Evolutionary conservation across 2,329 filamentous ascomycete species (phyloP), one percentile per base, ranked within the genome.

Genomic region (Alternaria longipes): DNA sequence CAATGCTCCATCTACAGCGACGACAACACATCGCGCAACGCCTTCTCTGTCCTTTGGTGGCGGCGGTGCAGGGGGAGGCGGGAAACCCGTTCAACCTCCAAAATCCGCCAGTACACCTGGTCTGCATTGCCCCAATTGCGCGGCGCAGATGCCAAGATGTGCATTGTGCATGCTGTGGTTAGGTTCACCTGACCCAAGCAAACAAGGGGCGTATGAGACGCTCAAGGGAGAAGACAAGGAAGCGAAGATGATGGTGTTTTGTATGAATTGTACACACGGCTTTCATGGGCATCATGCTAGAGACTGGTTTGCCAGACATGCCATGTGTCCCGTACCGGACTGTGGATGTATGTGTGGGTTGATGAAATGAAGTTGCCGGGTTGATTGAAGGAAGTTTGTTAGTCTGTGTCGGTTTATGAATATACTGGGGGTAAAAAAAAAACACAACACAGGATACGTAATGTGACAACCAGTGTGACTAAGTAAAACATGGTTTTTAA

Each of bases 261-360:
- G 88, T 69, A 85, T 87, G 66, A 84, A 81, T 60, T 90, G 88
- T 72, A 85, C 85, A 66, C 88, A 90, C 79, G 87, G 86, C 1
- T 88, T 85, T 66, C 88, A 90, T 78, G 86, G 85, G 4, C 80
- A 87, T 74, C 87, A 90, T 80, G 87, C 88, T 11, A 78, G 82
- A 65, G 82, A 84, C 62, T 90, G 88, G 88, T 90, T 90, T 74
- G 75, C 73, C 22, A 81, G 81, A 66, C 84, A 86, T 75, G 77
- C 77, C 38, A 81, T 82, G 65, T 87, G 85, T 78, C 84, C 85
- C 2, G 84, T 86, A 61, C 83, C 84, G 55, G 84, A 84, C 65
- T 87, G 85, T 71, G 75, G 79, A 62, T 87, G 85, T 69, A 77
- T 83, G 68, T 87, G 85, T 77, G 82, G 79, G 56, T 59, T 81